Conservation (phyloP, 176 grass and related monocot genomes). For the Oryza punctata region DNA sequence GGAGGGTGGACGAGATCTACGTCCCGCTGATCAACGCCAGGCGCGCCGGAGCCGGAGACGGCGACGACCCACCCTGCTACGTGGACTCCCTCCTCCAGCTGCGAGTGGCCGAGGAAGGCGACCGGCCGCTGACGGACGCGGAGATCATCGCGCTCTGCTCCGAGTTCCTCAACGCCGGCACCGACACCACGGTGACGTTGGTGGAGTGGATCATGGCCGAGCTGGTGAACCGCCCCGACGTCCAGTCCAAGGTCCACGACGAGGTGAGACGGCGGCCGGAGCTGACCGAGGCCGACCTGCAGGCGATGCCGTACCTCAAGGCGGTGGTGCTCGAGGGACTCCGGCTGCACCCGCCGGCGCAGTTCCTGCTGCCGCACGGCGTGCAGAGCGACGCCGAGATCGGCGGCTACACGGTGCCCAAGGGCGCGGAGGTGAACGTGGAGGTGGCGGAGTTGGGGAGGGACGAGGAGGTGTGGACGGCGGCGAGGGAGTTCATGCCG, state of each 20-base stretch:
- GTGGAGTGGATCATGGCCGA: constrained; percentile 85
- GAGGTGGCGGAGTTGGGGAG: constrained; percentile 35
- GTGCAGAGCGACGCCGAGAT: constrained; percentile 29
- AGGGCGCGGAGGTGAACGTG: constrained; percentile 56
- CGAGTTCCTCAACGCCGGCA: constrained; percentile 57
- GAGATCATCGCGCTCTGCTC: constrained; percentile 56
- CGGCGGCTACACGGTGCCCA: constrained; percentile 49
- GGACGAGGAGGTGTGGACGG: constrained; percentile 52
- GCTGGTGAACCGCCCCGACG: constrained; percentile 40
- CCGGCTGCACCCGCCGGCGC: constrained; percentile 51
- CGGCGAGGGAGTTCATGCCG: constrained; percentile 54
- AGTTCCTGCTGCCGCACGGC: constrained; percentile 62
- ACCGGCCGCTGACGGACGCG: constrained; percentile 31
- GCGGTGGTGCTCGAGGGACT: constrained; percentile 69
- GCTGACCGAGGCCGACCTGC: constrained; percentile 10
- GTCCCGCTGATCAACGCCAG: constrained; percentile 36
- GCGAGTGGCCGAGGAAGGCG: constrained; percentile 36
- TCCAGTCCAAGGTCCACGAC: constrained; percentile 50
- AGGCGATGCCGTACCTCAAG: constrained; percentile 59
- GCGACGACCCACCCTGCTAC: constrained; percentile 31
- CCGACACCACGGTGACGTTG: constrained; percentile 46
- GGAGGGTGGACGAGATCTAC: constrained; percentile 46
- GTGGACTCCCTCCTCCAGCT: constrained; percentile 45
- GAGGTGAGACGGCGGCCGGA: constrained; percentile 12
- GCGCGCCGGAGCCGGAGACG: not conserved